These are phyloP conservation scores for Umbilicaria muhlenbergii DNA, from an alignment of 495 filamentous ascomycete species.

Conservation along the genomic window DNA sequence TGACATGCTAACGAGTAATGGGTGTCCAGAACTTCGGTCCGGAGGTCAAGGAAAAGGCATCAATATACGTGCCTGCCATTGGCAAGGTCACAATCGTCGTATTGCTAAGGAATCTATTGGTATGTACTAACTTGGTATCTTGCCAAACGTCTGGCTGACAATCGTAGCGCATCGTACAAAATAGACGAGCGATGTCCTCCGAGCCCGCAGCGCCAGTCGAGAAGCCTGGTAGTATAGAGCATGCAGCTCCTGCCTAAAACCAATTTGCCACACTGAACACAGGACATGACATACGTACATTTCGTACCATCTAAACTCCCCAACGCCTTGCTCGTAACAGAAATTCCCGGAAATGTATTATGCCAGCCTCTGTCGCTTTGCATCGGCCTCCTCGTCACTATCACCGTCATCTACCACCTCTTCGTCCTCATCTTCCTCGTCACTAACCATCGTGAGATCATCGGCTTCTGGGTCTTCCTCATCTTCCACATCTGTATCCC, in stretches of 20 bases:
- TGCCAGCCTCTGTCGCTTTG: no score
- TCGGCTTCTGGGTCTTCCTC: conserved; percentile 22
- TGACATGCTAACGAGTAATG: background rate
- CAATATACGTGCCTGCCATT: conserved; percentile 93
- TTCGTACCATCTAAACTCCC: no score
- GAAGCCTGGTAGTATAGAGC: no score
- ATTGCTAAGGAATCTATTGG: conserved; percentile 73
- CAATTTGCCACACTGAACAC: no score
- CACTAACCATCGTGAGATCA: conserved; percentile 6
- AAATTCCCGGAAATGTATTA: no score
- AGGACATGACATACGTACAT: no score
- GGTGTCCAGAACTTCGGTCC: conserved; percentile 62
- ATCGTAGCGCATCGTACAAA: no score
- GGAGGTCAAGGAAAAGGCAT: conserved; percentile 80
- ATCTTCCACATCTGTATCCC: conserved; percentile 41
- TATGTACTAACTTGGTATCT: conserved; percentile 26
- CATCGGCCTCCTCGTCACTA: no score
- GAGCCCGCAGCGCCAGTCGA: no score
- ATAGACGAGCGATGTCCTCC: no score
- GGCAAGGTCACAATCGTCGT: conserved; percentile 96
- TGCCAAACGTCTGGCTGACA: background rate
- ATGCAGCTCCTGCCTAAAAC: no score
- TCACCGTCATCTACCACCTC: background rate
- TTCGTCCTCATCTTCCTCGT: conserved; percentile 6
- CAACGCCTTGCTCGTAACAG: no score